Percentiles rank a stretch among this genome's conserved stretches.
Evolutionary conservation across 331 rosid genomes (phyloP).

Genomic region (Malus hybrid): DNA sequence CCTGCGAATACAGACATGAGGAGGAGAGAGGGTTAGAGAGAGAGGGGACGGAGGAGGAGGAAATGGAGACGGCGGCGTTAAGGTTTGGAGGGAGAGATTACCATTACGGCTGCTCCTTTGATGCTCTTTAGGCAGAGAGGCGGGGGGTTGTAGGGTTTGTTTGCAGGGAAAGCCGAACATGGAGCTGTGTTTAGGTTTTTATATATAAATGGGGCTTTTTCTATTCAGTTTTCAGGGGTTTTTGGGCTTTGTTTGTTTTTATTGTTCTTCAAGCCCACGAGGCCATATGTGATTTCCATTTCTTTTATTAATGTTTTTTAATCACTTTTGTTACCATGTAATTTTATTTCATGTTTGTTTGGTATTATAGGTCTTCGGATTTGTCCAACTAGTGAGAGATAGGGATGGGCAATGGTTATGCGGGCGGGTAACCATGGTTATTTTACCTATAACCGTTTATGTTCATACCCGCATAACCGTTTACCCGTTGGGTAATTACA

Average conservation of each 20-base stretch:
- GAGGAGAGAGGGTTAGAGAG: neutral
- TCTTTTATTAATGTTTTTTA: too few species aligned
- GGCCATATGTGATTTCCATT: too few species aligned
- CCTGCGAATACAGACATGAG: conserved; percentile 25
- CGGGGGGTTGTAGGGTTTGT: neutral
- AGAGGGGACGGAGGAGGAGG: too few species aligned
- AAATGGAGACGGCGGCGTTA: neutral
- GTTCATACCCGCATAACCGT: too few species aligned
- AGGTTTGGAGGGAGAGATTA: neutral
- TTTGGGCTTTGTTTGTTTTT: neutral
- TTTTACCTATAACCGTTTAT: too few species aligned
- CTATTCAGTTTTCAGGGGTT: fast-evolving
- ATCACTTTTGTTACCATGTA: too few species aligned
- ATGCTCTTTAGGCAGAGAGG: neutral
- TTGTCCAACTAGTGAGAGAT: too few species aligned
- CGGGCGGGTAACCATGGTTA: too few species aligned
- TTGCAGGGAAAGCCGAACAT: neutral
- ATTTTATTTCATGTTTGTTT: too few species aligned
- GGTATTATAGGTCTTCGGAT: too few species aligned
- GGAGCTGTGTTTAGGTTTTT: neutral
- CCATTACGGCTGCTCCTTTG: conserved; percentile 4
- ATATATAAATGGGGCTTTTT: neutral
- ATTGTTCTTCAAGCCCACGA: neutral
- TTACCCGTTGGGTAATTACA: too few species aligned
- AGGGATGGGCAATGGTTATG: too few species aligned